Evolutionary conservation across 139 green algal genomes (phyloP), one percentile per base, ranked within the genome.

Genomic region (Chlamydomonas schloesseri): DNA sequence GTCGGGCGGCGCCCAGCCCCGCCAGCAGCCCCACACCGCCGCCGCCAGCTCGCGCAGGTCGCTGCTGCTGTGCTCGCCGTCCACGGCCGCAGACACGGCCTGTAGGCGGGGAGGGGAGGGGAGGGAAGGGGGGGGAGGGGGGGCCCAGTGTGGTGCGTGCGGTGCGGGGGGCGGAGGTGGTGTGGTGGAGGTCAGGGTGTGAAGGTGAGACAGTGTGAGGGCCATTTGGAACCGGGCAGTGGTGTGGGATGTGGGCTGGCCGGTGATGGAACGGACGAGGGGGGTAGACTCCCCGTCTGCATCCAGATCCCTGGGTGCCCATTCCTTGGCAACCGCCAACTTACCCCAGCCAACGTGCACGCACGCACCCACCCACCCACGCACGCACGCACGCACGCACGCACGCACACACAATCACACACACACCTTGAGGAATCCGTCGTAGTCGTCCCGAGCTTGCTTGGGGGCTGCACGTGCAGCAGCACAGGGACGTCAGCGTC

Each of bases 381-480:
- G n/a, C n/a, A n/a, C n/a, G n/a, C n/a, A n/a, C n/a, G n/a, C n/a
- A n/a, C n/a, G n/a, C n/a, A n/a, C n/a, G n/a, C n/a, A 21, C 5
- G n/a, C 21, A 24, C 58, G 8, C 58, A n/a, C 58, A 24, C 58
- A n/a, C 58, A 3, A 3, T 5, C 58, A 14, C 9, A 68, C 0
- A 13, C 60, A 47, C 15, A 90, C 80, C 73, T 86, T 60, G 57
- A 96, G 57, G 86, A 92, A 95, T 21, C 73, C 74, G 83, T 95
- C 91, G 84, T 95, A 96, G 3, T 89, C 89, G 0, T 92, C 87
- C 6, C 89, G 88, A 0, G 93, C 94, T 1, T 87, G 84, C 64
- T 91, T 92, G 5, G 94, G 94, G 8, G 90, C 93, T 89, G 72
- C 89, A 89, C 23, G 91, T n/a, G n/a, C n/a, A n/a, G n/a, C n/a